These are phyloP conservation scores for Cladophialophora yegresii DNA, from an alignment of 2,329 filamentous ascomycete genomes.

Conservation along the genomic window DNA sequence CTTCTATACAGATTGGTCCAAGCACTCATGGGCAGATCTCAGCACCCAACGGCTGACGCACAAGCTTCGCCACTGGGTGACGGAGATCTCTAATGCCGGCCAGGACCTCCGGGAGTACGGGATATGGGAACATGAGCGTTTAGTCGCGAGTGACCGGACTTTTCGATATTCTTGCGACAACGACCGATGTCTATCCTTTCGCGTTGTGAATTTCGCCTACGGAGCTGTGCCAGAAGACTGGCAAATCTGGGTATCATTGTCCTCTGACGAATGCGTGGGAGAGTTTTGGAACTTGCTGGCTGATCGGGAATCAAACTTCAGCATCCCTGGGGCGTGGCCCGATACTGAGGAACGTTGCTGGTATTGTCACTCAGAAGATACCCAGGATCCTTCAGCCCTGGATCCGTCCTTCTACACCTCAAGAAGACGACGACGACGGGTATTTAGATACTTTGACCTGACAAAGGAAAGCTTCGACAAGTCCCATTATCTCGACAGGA, in stretches of 20 bases:
- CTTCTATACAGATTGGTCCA: not conserved
- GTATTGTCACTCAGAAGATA: not conserved
- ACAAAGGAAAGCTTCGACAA: not conserved
- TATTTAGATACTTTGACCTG: not conserved
- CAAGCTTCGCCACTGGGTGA: constrained; percentile 15
- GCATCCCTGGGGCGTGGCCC: not conserved
- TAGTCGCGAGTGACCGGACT: not conserved
- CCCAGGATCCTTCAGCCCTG: not conserved
- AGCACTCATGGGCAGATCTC: not conserved
- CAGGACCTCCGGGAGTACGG: constrained; percentile 18
- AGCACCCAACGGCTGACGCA: constrained; percentile 7
- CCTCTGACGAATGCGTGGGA: constrained; percentile 10
- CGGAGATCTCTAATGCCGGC: constrained; percentile 13
- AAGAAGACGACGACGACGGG: not conserved
- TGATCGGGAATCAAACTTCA: not conserved
- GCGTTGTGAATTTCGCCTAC: constrained; percentile 6
- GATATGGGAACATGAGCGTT: constrained; percentile 3
- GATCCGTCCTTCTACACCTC: not conserved
- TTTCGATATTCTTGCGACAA: not conserved
- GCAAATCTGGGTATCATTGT: constrained; percentile 17
- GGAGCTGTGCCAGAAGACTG: constrained; percentile 16
- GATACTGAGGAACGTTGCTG: not conserved
- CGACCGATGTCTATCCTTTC: not conserved
- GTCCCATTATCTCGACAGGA: not conserved
- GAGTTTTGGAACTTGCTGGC: constrained; percentile 16